Percentiles rank a stretch among this genome's conserved stretches.
phyloP scores from a whole-genome alignment of 441 rosid species.

The Arabidopsis lyrata region DNA sequence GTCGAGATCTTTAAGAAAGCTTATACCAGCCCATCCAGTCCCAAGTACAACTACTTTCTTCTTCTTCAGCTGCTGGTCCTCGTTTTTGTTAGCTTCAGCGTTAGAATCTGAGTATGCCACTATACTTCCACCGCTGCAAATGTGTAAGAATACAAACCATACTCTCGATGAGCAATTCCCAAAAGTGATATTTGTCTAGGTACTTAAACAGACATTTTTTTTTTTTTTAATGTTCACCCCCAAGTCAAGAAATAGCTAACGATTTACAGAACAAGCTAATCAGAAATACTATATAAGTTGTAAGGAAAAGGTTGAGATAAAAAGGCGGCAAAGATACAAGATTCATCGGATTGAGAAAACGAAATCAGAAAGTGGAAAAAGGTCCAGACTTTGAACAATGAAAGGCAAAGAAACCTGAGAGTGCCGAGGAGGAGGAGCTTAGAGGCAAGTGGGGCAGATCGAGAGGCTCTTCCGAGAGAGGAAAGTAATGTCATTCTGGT shows the following conservation, averaged over 20 bases:
- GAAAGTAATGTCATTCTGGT: conserved; percentile 58
- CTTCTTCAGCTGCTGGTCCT: conserved; percentile 43
- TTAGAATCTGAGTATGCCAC: conserved; percentile 73
- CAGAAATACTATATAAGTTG: not conserved
- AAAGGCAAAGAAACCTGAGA: conserved; percentile 57
- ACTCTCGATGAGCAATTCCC: not conserved
- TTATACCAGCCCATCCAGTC: conserved; percentile 97
- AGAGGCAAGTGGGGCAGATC: conserved; percentile 52
- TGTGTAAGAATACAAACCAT: conserved; percentile 23
- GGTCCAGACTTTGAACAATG: not conserved
- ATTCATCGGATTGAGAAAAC: not conserved
- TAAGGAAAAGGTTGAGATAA: no score
- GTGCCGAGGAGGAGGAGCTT: conserved; percentile 68
- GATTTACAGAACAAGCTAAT: not conserved
- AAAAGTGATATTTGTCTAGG: not conserved
- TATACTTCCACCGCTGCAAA: conserved; percentile 65
- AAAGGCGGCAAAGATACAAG: no score
- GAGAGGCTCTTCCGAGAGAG: conserved; percentile 63
- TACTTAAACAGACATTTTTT: not conserved
- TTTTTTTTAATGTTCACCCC: not conserved
- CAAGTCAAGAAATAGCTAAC: not conserved
- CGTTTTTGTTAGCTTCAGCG: conserved; percentile 47
- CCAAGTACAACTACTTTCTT: conserved; percentile 91
- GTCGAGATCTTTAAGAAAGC: conserved; percentile 85
- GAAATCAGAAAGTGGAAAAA: not conserved